These are phyloP conservation scores for Hepatocystis sp. DNA, from an alignment of 169 alveolate genomes.

Conservation along the genomic window DNA sequence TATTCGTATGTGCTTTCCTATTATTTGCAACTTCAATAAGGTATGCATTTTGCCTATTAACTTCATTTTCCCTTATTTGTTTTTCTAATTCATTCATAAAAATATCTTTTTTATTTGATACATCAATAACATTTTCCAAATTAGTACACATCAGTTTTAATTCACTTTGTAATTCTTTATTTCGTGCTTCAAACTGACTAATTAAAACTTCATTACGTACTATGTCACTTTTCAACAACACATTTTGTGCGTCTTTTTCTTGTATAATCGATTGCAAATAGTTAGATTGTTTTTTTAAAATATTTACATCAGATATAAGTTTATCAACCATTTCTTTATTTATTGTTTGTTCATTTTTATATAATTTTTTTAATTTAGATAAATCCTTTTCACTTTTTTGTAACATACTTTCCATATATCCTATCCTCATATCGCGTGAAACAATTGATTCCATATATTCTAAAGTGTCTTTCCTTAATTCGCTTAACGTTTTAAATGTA, in stretches of 20 bases:
- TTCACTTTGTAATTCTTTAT: constrained; percentile 69
- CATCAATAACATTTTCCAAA: constrained; percentile 75
- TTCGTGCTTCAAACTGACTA: constrained; percentile 69
- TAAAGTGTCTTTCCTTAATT: constrained; percentile 70
- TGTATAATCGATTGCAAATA: constrained; percentile 70
- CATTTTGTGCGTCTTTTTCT: constrained; percentile 73
- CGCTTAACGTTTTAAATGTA: constrained; percentile 65
- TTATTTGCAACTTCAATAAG: constrained; percentile 75
- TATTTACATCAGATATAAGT: constrained; percentile 33
- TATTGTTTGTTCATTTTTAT: constrained; percentile 34
- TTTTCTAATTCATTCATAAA: constrained; percentile 72
- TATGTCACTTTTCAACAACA: constrained; percentile 70
- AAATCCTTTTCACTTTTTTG: constrained; percentile 72
- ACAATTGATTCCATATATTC: constrained; percentile 77
- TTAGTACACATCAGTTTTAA: constrained; percentile 66
- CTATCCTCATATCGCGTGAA: constrained; percentile 74
- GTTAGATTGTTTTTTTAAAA: constrained; percentile 61
- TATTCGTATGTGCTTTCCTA: constrained; percentile 64
- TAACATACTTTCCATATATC: constrained; percentile 69
- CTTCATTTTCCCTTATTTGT: constrained; percentile 76
- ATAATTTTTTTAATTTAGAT: constrained; percentile 28
- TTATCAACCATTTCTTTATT: constrained; percentile 35
- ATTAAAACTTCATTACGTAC: constrained; percentile 54
- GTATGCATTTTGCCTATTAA: constrained; percentile 71
- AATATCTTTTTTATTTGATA: constrained; percentile 73